These are phyloP conservation scores for Beta corolliflora DNA, from an alignment of 179 eudicot genomes.

Conservation along the genomic window DNA sequence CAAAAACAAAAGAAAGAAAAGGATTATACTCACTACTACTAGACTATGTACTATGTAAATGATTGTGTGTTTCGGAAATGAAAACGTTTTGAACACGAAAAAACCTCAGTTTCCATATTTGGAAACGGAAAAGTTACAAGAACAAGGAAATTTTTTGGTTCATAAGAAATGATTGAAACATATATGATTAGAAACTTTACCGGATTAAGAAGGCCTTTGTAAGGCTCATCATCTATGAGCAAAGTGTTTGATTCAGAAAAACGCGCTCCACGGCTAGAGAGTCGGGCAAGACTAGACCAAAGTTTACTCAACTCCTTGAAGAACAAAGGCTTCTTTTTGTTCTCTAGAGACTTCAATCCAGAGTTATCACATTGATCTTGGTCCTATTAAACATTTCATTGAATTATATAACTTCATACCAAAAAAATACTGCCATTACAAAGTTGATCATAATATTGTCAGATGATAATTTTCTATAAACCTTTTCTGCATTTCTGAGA, in stretches of 20 bases:
- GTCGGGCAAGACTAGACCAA: slow-evolving; percentile 28
- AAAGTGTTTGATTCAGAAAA: slow-evolving; percentile 51
- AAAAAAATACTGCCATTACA: not conserved
- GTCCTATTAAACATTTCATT: slow-evolving; percentile 20
- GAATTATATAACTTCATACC: not conserved
- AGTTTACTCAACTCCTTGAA: slow-evolving; percentile 44
- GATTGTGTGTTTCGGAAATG: too few species aligned
- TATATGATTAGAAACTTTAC: slow-evolving; percentile 22
- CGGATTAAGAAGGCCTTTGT: slow-evolving; percentile 48
- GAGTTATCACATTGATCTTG: slow-evolving; percentile 48
- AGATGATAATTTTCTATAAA: too few species aligned
- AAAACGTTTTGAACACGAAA: too few species aligned
- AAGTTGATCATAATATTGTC: too few species aligned
- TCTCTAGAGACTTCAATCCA: slow-evolving; percentile 40
- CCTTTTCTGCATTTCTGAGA: too few species aligned
- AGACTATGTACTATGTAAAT: not conserved
- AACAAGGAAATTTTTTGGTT: too few species aligned
- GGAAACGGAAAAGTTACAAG: too few species aligned
- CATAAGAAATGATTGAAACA: too few species aligned
- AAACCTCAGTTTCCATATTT: too few species aligned
- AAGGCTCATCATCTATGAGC: slow-evolving; percentile 45
- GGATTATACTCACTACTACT: not conserved
- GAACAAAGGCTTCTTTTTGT: slow-evolving; percentile 50
- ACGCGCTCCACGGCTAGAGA: not conserved
- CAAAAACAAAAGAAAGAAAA: not conserved